These are phyloP conservation scores for Leptographium galeiforme DNA, from an alignment of 2,329 filamentous ascomycete species.

Conservation along the genomic window DNA sequence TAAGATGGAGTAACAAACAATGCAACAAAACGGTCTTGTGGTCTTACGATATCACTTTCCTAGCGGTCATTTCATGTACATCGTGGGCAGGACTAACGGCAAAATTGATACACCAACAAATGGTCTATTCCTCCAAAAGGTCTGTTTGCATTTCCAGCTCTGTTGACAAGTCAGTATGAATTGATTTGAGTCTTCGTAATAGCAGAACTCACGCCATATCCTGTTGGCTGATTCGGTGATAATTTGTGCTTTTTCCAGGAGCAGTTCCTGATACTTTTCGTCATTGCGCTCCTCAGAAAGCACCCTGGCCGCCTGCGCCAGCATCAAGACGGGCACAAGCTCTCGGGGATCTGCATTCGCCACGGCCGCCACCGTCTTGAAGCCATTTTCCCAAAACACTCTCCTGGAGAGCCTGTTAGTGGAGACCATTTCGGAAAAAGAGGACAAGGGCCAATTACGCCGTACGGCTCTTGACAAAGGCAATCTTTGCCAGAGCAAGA, in stretches of 20 bases:
- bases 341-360: constrained; percentile 57
- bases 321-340: constrained; percentile 57
- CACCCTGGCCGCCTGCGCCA: constrained; percentile 54
- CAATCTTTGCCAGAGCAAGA: constrained; percentile 55
- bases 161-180: constrained; percentile 2
- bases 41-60: too few species aligned
- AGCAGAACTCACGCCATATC: constrained; percentile 45
- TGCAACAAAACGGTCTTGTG: too few species aligned
- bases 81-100: too few species aligned
- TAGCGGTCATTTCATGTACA: too few species aligned
- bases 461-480: constrained; percentile 65
- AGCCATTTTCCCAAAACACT: constrained; percentile 65
- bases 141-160: constrained; percentile 13
- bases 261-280: constrained; percentile 47
- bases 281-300: constrained; percentile 42
- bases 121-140: constrained; percentile 9
- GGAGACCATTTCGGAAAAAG: neutral
- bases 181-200: neutral
- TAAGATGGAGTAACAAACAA: too few species aligned
- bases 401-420: constrained; percentile 17
- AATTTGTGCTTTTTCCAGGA: constrained; percentile 43
- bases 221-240: constrained; percentile 57
- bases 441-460: constrained; percentile 29
- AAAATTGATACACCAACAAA: too few species aligned
- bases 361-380: constrained; percentile 51